Conservation (phyloP, 345 rosid genomes). For the Gynandropsis gynandra region DNA sequence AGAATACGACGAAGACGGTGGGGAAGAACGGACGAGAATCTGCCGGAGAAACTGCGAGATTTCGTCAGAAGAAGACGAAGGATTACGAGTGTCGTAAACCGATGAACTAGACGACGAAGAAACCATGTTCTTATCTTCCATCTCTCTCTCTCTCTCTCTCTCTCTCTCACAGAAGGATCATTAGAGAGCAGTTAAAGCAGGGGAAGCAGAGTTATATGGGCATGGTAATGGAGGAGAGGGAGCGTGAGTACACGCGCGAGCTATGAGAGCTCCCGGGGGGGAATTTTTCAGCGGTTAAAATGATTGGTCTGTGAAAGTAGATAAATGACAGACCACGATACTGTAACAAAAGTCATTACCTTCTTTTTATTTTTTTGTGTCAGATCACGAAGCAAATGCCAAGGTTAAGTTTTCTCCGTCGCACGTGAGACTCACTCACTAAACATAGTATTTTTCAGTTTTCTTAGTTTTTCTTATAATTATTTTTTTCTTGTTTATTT, state of each 20-base stretch:
- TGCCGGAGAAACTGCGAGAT: conserved; percentile 63
- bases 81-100: conserved; percentile 22
- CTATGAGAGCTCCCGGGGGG: neutral
- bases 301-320: conserved; percentile 36
- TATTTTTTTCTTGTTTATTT: neutral
- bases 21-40: conserved; percentile 52
- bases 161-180: conserved; percentile 22
- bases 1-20: conserved; percentile 33
- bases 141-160: conserved; percentile 19
- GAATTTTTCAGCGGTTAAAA: conserved; percentile 18
- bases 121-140: conserved; percentile 32
- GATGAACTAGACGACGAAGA: conserved; percentile 23
- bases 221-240: conserved; percentile 15
- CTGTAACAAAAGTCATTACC: conserved; percentile 24
- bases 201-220: conserved; percentile 24
- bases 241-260: conserved; percentile 20
- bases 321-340: conserved; percentile 24
- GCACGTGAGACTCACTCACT: conserved; percentile 42
- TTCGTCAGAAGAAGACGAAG: conserved; percentile 44
- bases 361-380: conserved; percentile 9
- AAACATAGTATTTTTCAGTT: conserved; percentile 7
- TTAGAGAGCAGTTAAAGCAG: neutral
- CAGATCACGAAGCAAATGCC: conserved; percentile 15
- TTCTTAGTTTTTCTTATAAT: neutral
- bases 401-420: conserved; percentile 17